Percentiles rank a stretch among this genome's conserved stretches.
Evolutionary conservation across 192 early-diverging fungal species (phyloP).

Genomic region (Chytriomyces sp.): DNA sequence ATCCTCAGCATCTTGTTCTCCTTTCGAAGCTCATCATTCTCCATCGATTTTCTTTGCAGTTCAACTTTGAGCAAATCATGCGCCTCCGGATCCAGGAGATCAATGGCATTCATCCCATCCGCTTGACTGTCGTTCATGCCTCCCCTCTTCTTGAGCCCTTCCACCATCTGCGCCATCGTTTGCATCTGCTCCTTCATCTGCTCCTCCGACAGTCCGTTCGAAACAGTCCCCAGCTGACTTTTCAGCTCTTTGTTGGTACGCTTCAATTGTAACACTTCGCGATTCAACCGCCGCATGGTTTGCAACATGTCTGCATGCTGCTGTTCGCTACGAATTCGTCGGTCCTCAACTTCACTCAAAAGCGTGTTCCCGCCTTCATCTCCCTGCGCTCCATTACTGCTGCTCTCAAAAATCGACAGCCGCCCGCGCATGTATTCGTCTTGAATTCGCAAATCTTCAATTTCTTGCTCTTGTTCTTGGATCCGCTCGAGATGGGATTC

Average conservation of each 20-base stretch:
- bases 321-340: conserved; percentile 17
- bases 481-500: background rate
- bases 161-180: conserved; percentile 5
- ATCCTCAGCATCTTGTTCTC: conserved; percentile 28
- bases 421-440: conserved; percentile 22
- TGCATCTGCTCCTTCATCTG: conserved; percentile 17
- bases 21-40: conserved; percentile 30
- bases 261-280: conserved; percentile 18
- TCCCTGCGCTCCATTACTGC: background rate
- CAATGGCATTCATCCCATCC: background rate
- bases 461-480: conserved; percentile 22
- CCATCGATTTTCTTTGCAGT: conserved; percentile 7
- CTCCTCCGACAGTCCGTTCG: conserved; percentile 10
- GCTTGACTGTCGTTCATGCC: background rate
- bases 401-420: conserved; percentile 17
- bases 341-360: conserved; percentile 35
- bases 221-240: conserved; percentile 3
- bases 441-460: conserved; percentile 28
- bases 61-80: conserved; percentile 24
- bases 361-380: conserved; percentile 22
- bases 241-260: conserved; percentile 25
- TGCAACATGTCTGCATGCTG: conserved; percentile 7
- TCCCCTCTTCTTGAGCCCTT: conserved; percentile 4
- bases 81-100: conserved; percentile 5
- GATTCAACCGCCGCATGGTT: background rate